Base-by-base conservation (phyloP, 495 filamentous ascomycete genomes). In the Xylaria grammica region DNA sequence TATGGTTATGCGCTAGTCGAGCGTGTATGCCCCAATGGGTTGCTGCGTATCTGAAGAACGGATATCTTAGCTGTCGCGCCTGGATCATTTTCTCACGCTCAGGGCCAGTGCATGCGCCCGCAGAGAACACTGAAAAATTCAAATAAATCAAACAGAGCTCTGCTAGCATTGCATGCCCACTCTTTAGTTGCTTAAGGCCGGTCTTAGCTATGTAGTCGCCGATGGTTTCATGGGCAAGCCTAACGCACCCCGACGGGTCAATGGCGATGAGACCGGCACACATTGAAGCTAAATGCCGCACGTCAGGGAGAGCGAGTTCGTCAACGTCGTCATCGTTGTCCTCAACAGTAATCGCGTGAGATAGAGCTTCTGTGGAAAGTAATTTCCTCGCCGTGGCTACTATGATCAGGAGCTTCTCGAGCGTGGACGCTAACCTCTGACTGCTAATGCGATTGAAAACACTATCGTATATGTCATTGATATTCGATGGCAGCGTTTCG, bases 351-450 rank as follows among this genome's bases (percentile, higher is more conserved):
- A 55, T 55, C 8, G 52, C 52, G 27, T 55, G 52, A 2, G 29
- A 9, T 13, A 55, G 29, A 34, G 29, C 27, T 30, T 55, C 52
- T 4, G 52, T 26, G 11, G 52, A 55, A 22, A 55, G 20, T 30
- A 55, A 24, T 26, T n/a, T 40, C 30, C 52, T 20, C n/a, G 52
- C 52, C 4, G 29, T 55, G 7, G 52, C 52, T 22, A 55, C 30
- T 22, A 55, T 40, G 29, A 55, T 55, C 52, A 55, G n/a, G 22
- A 55, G 52, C 22, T 55, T 55, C 29, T 55, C 20, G 3, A 55
- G 34, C 3, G 52, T 55, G 10, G 52, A 55, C 11, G 29, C 52
- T 17, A 55, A 17, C 20, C 52, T 55, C 20, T 34, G 34, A 24
- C 34, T 55, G 27, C 17, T 40, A 13, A 38, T 55, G 29, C 52